phyloP scores from a whole-genome alignment of 148 eudicot species.

The Gaultheria prostrata region DNA sequence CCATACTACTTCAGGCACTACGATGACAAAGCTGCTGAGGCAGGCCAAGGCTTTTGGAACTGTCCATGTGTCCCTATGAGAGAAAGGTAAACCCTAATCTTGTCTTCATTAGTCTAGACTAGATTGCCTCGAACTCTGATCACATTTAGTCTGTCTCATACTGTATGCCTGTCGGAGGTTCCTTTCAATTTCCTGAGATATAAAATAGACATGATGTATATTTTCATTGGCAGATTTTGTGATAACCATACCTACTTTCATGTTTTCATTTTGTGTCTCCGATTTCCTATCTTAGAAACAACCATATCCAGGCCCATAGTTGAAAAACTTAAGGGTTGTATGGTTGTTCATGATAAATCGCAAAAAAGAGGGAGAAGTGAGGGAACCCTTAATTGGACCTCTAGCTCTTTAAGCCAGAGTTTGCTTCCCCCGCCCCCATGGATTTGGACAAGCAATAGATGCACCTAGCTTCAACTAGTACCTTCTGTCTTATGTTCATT shows the following conservation, averaged over 20 bases:
- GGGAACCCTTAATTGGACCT: neutral
- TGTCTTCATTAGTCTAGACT: slow-evolving; percentile 9
- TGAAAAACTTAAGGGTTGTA: neutral
- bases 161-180: neutral
- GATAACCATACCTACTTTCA: neutral
- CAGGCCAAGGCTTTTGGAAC: slow-evolving; percentile 91
- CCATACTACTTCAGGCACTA: slow-evolving; percentile 63
- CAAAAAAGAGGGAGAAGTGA: neutral
- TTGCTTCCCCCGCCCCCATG: neutral
- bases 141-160: neutral
- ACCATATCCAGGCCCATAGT: neutral
- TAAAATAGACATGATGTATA: neutral
- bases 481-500: neutral
- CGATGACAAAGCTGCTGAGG: slow-evolving; percentile 95
- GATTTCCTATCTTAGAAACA: neutral
- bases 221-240: neutral
- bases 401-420: neutral
- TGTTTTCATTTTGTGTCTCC: neutral
- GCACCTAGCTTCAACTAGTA: neutral
- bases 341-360: neutral
- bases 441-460: neutral
- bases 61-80: slow-evolving; percentile 99
- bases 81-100: slow-evolving; percentile 57
- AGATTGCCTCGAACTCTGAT: neutral
- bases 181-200: neutral